Evolutionary conservation across 768 basidiomycete species (phyloP), one percentile per base, ranked within the genome.

Genomic region (Lactarius sp.): DNA sequence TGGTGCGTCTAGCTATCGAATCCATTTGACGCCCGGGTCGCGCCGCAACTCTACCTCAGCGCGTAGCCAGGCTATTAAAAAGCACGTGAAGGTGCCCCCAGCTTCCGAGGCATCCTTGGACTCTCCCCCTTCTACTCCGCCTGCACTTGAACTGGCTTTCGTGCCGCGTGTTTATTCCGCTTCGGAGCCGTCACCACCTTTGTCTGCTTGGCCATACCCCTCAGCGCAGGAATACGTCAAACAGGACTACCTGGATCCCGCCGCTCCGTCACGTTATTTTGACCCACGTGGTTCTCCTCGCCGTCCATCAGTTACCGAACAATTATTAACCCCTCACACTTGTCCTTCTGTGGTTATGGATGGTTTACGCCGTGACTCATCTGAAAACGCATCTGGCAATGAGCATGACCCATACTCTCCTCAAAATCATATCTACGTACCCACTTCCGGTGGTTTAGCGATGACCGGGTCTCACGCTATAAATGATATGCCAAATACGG

Each of bases 21-120:
- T 91, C 66, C 89, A 91, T 71, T 78, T 91, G 22, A 90, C 89
- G 1, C 90, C 90, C 0, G 87, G 90, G 55, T 91, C 89, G 0
- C 81, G 89, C 36, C 76, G 89, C 53, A 84, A 79, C 70, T 85
- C 87, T 0, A 76, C 74, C 69, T 74, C 79, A 12, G 77, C 78
- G 31, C 81, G 84, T n/a, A 50, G 52, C 53, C 59, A 67, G 22
- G 27, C 56, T 12, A 49, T 14, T 31, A 68, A 67, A 56, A 59
- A 58, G 16, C 68, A 63, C 46, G 56, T 60, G n/a, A 68, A 61
- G 53, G 53, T n/a, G 10, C 67, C 60, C 52, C 64, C 60, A 42
- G 54, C 49, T 6, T 33, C 65, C 12, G 68, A 64, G 65, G 62
- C 61, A 52, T 64, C 68, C 42, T 51, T 34, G 31, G 66, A 64